Percentiles rank a stretch among this genome's conserved stretches.
Conservation (phyloP, 257 asterid species). For the Nicotiana tomentosiformis region DNA sequence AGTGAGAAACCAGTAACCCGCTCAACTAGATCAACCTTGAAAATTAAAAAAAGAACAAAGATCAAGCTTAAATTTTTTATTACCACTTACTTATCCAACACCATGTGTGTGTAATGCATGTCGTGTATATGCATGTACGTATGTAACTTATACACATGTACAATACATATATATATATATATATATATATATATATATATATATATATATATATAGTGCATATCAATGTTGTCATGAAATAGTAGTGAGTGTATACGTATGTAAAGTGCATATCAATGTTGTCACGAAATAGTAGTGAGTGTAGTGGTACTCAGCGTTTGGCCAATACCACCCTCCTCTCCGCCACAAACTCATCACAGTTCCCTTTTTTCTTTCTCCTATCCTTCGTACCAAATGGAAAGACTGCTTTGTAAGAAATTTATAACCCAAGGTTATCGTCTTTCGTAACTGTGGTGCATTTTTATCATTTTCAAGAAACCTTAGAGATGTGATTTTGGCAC, state of each 20-base stretch:
- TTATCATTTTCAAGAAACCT: background rate
- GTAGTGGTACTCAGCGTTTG: background rate
- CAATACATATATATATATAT: no score
- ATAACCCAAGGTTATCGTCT: background rate
- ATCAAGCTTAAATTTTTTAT: background rate
- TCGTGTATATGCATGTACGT: no score
- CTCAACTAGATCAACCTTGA: background rate
- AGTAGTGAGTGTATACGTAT: background rate
- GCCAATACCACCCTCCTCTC: background rate
- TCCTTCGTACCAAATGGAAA: background rate
- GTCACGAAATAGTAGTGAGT: background rate
- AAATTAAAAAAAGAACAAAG: background rate
- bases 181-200: no score
- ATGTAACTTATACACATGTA: no score
- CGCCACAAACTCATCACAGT: background rate
- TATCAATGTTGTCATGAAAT: no score
- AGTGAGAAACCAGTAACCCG: background rate
- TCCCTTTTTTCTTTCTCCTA: background rate
- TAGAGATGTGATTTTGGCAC: background rate
- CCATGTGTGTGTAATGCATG: no score
- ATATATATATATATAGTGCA: no score
- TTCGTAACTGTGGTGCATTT: background rate
- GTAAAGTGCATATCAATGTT: background rate
- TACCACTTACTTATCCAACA: no score
- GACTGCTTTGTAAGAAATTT: background rate